phyloP scores from a whole-genome alignment of 305 asterid species.

The Fraxinus nigra region DNA sequence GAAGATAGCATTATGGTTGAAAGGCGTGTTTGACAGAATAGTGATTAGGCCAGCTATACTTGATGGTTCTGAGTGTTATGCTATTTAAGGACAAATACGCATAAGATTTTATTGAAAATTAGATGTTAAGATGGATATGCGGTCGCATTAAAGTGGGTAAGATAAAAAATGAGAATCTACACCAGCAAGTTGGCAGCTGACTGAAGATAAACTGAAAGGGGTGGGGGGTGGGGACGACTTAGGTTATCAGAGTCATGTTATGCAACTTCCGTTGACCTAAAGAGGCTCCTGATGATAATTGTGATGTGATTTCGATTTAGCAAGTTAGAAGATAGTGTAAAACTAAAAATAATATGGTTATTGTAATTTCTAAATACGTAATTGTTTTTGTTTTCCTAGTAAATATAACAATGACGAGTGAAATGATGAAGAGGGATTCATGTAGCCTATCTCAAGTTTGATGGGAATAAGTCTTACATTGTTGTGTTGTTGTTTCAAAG shows the following conservation, averaged over 20 bases:
- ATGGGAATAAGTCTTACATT: background rate
- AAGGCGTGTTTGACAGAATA: background rate
- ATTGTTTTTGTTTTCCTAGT: background rate
- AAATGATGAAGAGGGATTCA: background rate
- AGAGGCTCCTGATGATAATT: background rate
- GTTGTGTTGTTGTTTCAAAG: background rate
- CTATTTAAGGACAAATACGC: background rate
- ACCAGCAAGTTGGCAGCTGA: background rate
- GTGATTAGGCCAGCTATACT: background rate
- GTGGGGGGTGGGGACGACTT: background rate
- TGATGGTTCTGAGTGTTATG: background rate
- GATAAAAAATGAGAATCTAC: background rate
- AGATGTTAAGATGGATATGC: background rate
- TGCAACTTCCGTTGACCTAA: background rate
- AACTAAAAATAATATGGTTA: background rate
- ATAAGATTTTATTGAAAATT: background rate
- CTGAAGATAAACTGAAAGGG: background rate
- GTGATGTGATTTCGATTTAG: background rate
- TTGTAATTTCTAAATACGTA: background rate
- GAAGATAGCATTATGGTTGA: background rate
- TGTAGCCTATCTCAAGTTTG: background rate
- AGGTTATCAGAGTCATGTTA: background rate
- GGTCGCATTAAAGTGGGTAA: background rate
- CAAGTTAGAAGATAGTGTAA: background rate
- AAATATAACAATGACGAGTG: background rate